These are phyloP conservation scores for Drechslerella coelobrocha DNA, from an alignment of 2,329 filamentous ascomycete species.

Conservation along the genomic window DNA sequence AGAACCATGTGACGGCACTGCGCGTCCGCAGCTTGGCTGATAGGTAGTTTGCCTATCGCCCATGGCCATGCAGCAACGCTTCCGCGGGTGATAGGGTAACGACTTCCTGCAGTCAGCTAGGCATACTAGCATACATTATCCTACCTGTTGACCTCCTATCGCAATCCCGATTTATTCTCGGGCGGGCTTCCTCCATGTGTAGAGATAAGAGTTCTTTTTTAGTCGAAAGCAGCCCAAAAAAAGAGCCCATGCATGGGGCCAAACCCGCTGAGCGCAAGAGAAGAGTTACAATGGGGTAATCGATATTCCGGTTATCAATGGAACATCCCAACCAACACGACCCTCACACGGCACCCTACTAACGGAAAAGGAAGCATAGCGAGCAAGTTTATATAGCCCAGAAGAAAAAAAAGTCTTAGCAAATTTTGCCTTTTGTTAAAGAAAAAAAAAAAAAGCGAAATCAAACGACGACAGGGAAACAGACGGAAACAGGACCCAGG, in stretches of 20 bases:
- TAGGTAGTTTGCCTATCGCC: not conserved
- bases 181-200: conserved; percentile 9
- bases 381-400: conserved; percentile 30
- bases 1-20: not conserved
- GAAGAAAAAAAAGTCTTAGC: conserved; percentile 20
- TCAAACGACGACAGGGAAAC: conserved; percentile 11
- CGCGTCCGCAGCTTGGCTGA: not conserved
- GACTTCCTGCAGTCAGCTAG: not conserved
- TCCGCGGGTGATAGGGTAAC: conserved; percentile 1
- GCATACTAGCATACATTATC: not conserved
- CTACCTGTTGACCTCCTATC: conserved; percentile 39
- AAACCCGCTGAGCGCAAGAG: not conserved
- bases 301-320: conserved; percentile 49
- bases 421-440: conserved; percentile 6
- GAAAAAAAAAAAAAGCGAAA: not conserved
- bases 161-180: conserved; percentile 43
- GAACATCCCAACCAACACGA: conserved; percentile 37
- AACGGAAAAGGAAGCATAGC: conserved; percentile 27
- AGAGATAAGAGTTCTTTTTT: conserved; percentile 16
- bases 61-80: conserved; percentile 1
- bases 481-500: not conserved
- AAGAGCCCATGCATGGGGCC: conserved; percentile 33
- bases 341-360: not conserved
- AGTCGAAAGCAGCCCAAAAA: conserved; percentile 24
- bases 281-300: conserved; percentile 51